A percentile compares a stretch with the other conserved stretches of the same genome.
These are phyloP conservation scores for Neofusicoccum umdonicola DNA, from an alignment of 2,329 filamentous ascomycete species.

Conservation along the genomic window DNA sequence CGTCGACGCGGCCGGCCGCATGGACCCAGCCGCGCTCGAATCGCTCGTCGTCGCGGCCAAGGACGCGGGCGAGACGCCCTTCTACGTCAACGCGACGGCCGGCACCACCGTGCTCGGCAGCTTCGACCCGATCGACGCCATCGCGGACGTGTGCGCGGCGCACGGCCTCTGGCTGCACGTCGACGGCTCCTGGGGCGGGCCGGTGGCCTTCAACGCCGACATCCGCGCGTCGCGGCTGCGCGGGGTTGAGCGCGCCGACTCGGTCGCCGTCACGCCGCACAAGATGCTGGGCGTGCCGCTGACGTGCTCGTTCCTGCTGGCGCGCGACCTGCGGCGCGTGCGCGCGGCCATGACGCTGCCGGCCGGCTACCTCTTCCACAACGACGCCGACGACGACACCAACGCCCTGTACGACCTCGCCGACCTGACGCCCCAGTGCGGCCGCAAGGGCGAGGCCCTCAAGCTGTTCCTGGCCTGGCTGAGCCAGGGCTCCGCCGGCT, in stretches of 20 bases:
- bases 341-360: constrained; percentile 81
- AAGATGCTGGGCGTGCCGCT: constrained; percentile 94
- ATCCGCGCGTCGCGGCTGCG: constrained; percentile 61
- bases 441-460: constrained; percentile 76
- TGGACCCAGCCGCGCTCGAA: constrained; percentile 66
- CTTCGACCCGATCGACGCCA: constrained; percentile 74
- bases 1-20: constrained; percentile 69
- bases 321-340: constrained; percentile 72
- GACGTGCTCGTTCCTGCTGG: constrained; percentile 87
- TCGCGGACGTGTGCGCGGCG: constrained; percentile 67
- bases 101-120: constrained; percentile 91
- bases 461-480: constrained; percentile 88
- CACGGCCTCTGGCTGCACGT: constrained; percentile 87
- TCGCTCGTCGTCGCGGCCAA: constrained; percentile 61
- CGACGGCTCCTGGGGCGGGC: constrained; percentile 88
- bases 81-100: constrained; percentile 94
- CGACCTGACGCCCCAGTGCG: constrained; percentile 90
- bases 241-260: constrained; percentile 73
- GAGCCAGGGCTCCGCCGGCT: constrained; percentile 79
- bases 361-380: constrained; percentile 68
- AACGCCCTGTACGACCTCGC: constrained; percentile 78
- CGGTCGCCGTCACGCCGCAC: constrained; percentile 86
- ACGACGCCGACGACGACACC: constrained; percentile 30
- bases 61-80: constrained; percentile 70
- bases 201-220: constrained; percentile 67